phyloP scores from a whole-genome alignment of 345 rosid genomes.

The Syzygium aromaticum region DNA sequence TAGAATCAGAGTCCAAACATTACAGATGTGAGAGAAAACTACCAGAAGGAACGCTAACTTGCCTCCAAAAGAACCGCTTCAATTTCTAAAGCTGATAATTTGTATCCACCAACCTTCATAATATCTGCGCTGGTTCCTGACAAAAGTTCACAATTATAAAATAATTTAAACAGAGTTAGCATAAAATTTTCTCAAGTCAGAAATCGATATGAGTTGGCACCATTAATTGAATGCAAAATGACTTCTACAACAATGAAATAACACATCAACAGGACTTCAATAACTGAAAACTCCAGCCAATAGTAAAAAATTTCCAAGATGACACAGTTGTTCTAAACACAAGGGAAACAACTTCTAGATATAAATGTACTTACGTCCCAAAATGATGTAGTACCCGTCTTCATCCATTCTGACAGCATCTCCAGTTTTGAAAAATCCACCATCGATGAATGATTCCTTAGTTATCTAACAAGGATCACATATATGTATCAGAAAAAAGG shows the following conservation, averaged over 20 bases:
- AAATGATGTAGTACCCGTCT: conserved; percentile 78
- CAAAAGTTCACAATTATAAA: neutral
- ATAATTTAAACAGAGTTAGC: neutral
- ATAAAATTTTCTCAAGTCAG: neutral
- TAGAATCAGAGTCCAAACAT: neutral
- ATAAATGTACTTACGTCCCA: conserved; percentile 73
- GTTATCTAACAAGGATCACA: conserved; percentile 37
- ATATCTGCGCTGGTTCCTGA: conserved; percentile 93
- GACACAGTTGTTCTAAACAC: neutral
- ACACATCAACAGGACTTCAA: neutral
- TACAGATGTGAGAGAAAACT: neutral
- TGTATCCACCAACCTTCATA: conserved; percentile 97
- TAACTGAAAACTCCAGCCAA: neutral
- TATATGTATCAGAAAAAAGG: neutral
- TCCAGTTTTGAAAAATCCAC: conserved; percentile 94
- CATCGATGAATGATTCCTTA: conserved; percentile 66
- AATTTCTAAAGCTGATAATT: conserved; percentile 88
- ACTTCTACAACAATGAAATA: neutral
- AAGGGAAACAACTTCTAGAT: neutral
- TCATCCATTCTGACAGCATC: conserved; percentile 86
- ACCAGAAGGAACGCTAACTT: conserved; percentile 2
- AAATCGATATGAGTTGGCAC: neutral
- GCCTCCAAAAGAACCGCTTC: conserved; percentile 91
- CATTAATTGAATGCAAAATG: neutral
- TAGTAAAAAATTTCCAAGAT: neutral